Base-by-base conservation (phyloP, 2,329 filamentous ascomycete genomes). In the Nemania diffusa region DNA sequence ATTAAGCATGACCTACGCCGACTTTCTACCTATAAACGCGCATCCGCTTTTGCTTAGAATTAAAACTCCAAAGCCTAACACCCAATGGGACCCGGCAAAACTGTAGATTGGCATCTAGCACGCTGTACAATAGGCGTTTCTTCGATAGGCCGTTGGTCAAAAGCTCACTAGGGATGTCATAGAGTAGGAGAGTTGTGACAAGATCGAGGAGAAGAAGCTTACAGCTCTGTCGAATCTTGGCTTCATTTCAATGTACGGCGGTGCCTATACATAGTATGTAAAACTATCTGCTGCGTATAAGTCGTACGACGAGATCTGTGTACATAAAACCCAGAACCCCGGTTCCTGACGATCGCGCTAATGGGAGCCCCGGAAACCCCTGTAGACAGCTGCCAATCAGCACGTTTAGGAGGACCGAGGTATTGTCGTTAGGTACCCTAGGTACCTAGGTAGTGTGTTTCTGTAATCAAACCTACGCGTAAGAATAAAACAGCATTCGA, bases 361-460 rank as follows among this genome's bases (percentile, higher is more conserved):
- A 44, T 17, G 22, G 24, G 27, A 32, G 27, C 44, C 20, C 44
- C 51, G 6, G 4, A 26, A 44, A 34, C 60, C 55, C 62, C 50
- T 37, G 56, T 11, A 51, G 65, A 67, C 65, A 68, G 68, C 67
- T 32, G 17, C 34, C 62, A 34, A 72, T 68, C 62, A 53, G 34
- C 46, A 22, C n/a, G 20, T 40, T 20, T 6, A 34, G 26, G 22
- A 24, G 29, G 6, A 20, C 61, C 61, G 51, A 62, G 58, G 40
- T 9, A 62, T 57, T 29, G 20, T 50, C 34, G 7, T 2, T 29
- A 46, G 32, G 7, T n/a, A 51, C 15, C 46, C 15, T 15, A 50
- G 34, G 40, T 29, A 27, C 26, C 37, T 56, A 8, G 3, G 24
- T 50, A 42, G 11, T 9, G 20, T 57, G 7, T 40, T 40, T 40